phyloP scores from a whole-genome alignment of 192 early-diverging fungal species.

The Umbelopsis vinacea region DNA sequence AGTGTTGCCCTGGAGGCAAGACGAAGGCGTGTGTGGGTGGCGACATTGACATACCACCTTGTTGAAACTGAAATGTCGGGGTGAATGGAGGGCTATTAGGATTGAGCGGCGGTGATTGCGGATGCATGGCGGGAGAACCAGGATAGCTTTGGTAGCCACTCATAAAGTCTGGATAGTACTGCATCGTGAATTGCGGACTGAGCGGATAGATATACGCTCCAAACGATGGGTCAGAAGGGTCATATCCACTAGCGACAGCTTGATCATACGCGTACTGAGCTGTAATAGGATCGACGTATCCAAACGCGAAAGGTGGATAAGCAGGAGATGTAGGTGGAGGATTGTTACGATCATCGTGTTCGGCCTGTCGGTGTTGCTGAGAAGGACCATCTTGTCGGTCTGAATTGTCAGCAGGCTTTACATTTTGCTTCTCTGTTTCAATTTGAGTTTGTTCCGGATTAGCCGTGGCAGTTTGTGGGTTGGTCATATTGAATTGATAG shows the following conservation, averaged over 20 bases:
- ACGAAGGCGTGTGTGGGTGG: slow-evolving; percentile 44
- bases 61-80: slow-evolving; percentile 42
- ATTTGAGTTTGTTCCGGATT: not conserved
- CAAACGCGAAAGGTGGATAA: slow-evolving; percentile 23
- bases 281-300: slow-evolving; percentile 34
- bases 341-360: slow-evolving; percentile 17
- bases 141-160: slow-evolving; percentile 46
- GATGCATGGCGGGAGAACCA: slow-evolving; percentile 48
- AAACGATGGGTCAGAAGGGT: slow-evolving; percentile 35
- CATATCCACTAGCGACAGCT: slow-evolving; percentile 36
- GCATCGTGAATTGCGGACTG: slow-evolving; percentile 45
- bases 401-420: slow-evolving; percentile 12
- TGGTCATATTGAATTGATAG: not conserved
- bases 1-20: slow-evolving; percentile 37
- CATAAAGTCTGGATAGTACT: slow-evolving; percentile 46
- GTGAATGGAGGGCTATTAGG: slow-evolving; percentile 48
- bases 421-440: slow-evolving; percentile 15
- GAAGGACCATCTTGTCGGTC: slow-evolving; percentile 19
- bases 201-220: slow-evolving; percentile 46
- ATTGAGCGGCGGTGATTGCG: slow-evolving; percentile 49
- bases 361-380: slow-evolving; percentile 10
- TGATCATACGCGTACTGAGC: slow-evolving; percentile 36
- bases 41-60: slow-evolving; percentile 41
- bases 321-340: slow-evolving; percentile 9
- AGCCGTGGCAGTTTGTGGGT: not conserved